Conservation (phyloP, 768 basidiomycete genomes). For the Xerocomellus chrysenteron region DNA sequence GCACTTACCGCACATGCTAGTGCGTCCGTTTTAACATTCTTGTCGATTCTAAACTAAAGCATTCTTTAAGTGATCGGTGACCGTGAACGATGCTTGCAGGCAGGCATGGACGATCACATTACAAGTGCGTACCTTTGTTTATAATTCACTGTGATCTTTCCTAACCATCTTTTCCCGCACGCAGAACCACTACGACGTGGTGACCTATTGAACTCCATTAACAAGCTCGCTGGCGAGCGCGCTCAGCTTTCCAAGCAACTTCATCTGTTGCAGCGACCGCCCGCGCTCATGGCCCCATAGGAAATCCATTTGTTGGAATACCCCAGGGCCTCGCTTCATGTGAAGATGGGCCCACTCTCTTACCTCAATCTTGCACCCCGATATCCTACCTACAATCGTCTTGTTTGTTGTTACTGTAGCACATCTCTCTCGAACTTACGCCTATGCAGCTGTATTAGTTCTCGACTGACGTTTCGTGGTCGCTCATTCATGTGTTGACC, state of each 20-base stretch:
- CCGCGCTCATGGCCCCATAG: slow-evolving; percentile 30
- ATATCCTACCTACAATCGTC: slow-evolving; percentile 12
- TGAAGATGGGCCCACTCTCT: background rate
- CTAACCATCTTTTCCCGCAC: background rate
- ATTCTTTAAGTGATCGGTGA: slow-evolving; percentile 77
- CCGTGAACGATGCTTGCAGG: slow-evolving; percentile 70
- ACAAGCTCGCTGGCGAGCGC: slow-evolving; percentile 72
- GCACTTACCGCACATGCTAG: slow-evolving; percentile 97
- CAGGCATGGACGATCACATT: slow-evolving; percentile 83
- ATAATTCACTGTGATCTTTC: background rate
- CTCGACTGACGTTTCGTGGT: background rate
- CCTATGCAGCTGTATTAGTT: slow-evolving; percentile 8
- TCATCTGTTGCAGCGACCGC: slow-evolving; percentile 32
- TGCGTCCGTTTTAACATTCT: slow-evolving; percentile 41
- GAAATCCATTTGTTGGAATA: slow-evolving; percentile 2
- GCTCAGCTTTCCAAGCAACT: slow-evolving; percentile 34
- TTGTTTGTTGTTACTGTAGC: slow-evolving; percentile 17
- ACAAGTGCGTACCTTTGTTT: slow-evolving; percentile 54
- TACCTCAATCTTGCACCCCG: slow-evolving; percentile 1
- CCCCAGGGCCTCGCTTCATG: background rate
- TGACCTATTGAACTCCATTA: slow-evolving; percentile 79
- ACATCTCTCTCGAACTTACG: background rate
- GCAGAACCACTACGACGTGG: slow-evolving; percentile 76
- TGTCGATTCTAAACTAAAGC: slow-evolving; percentile 6
- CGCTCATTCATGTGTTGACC: background rate